Evolutionary conservation across 1,284 basidiomycete genomes (phyloP).

Genomic region (Pseudozyma sp.): DNA sequence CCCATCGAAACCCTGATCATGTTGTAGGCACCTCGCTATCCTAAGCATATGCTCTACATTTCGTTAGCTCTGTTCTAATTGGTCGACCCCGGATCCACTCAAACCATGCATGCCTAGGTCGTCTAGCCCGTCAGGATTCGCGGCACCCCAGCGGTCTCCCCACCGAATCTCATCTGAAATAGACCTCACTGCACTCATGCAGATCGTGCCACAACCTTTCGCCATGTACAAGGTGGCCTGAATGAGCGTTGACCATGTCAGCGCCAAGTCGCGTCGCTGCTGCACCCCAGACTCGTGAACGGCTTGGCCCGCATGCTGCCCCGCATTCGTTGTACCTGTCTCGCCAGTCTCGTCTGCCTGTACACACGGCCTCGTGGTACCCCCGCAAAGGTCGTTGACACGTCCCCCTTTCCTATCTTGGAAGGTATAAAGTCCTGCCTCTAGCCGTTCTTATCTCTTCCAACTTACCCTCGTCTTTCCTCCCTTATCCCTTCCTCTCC

Average conservation of each 20-base stretch:
- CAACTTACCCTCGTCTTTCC: constrained; percentile 10
- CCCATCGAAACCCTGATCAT: not conserved
- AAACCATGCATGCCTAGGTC: constrained; percentile 3
- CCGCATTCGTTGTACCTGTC: constrained; percentile 6
- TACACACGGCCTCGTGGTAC: constrained; percentile 8
- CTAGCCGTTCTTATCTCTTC: not conserved
- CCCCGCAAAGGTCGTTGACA: constrained; percentile 8
- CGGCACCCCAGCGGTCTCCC: not conserved
- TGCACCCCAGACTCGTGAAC: constrained; percentile 18
- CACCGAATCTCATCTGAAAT: not conserved
- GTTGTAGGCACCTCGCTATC: not conserved
- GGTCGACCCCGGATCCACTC: constrained; percentile 38
- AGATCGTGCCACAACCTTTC: not conserved
- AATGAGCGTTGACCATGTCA: no score
- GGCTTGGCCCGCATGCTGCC: constrained; percentile 8
- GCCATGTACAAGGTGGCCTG: no score
- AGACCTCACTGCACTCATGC: constrained; percentile 6
- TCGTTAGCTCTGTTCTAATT: constrained; percentile 28
- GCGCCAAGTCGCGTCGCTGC: not conserved
- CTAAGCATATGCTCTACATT: constrained; percentile 7
- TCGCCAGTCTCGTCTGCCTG: not conserved
- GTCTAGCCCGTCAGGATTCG: not conserved
- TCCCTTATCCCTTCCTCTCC: constrained; percentile 1
- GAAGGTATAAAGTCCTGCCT: constrained; percentile 24
- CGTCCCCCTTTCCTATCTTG: not conserved